Conservation (phyloP, 345 rosid genomes). For the Trapa bicornis region DNA sequence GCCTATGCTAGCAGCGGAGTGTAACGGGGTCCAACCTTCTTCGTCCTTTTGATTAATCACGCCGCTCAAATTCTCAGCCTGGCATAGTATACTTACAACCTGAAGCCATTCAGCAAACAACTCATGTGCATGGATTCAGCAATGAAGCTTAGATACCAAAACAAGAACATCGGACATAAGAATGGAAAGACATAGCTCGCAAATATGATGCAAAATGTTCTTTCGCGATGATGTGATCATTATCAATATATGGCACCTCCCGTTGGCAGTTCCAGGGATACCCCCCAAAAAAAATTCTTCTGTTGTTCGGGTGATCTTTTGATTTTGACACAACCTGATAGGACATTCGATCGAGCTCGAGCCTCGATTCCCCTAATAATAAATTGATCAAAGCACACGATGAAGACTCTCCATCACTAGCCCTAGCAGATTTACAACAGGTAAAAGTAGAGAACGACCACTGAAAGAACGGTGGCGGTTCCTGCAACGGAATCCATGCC, state of each 20-base stretch:
- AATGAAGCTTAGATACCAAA: neutral
- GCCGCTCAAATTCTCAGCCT: conserved; percentile 30
- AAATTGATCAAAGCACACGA: too few species aligned
- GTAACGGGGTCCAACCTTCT: conserved; percentile 92
- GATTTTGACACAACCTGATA: too few species aligned
- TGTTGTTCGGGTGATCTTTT: too few species aligned
- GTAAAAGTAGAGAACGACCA: neutral
- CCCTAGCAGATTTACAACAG: too few species aligned
- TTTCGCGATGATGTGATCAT: too few species aligned
- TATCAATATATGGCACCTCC: too few species aligned
- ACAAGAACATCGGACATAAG: neutral
- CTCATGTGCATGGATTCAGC: neutral
- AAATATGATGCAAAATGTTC: neutral
- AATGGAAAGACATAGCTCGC: neutral
- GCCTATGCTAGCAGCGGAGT: conserved; percentile 75
- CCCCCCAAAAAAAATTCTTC: too few species aligned
- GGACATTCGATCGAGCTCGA: neutral
- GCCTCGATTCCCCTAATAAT: neutral
- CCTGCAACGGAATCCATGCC: neutral
- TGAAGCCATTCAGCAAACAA: conserved; percentile 13
- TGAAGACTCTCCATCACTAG: too few species aligned
- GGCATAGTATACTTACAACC: conserved; percentile 47
- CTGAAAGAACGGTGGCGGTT: neutral
- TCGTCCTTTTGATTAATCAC: conserved; percentile 56
- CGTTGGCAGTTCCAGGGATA: too few species aligned